Conservation (phyloP, 768 basidiomycete species). For the Amylocystis lapponica region DNA sequence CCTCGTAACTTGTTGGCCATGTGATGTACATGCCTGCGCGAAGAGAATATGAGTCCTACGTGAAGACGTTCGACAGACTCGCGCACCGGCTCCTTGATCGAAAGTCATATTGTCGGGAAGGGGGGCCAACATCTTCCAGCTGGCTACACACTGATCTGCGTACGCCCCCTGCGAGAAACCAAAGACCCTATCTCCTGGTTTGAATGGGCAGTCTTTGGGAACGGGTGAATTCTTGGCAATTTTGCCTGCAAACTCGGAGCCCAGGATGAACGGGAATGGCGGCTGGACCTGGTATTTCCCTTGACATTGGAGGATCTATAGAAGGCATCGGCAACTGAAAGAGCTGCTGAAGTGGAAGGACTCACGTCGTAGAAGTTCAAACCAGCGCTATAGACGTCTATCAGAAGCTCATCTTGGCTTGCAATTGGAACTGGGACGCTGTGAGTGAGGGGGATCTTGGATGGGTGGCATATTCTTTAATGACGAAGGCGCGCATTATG, state of each 20-base stretch:
- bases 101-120: constrained; percentile 74
- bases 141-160: constrained; percentile 66
- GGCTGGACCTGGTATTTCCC: constrained; percentile 88
- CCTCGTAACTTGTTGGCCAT: constrained; percentile 93
- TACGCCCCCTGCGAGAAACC: constrained; percentile 76
- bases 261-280: constrained; percentile 78
- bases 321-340: not conserved
- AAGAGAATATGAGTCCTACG: no score
- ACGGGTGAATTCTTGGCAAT: constrained; percentile 69
- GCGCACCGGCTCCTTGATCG: constrained; percentile 78
- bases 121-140: constrained; percentile 45
- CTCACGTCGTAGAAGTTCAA: constrained; percentile 45
- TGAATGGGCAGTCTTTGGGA: constrained; percentile 71
- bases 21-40: constrained; percentile 73
- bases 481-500: constrained; percentile 73
- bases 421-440: constrained; percentile 36
- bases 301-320: constrained; percentile 76
- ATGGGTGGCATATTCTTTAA: constrained; percentile 57
- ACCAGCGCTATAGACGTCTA: constrained; percentile 47
- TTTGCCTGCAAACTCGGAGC: constrained; percentile 79
- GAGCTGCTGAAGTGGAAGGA: not conserved
- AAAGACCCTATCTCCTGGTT: constrained; percentile 84
- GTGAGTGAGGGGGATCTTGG: constrained; percentile 31
- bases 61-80: not conserved
- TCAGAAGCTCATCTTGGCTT: constrained; percentile 35